Evolutionary conservation across 257 asterid species (phyloP), one percentile per base, ranked within the genome.

Genomic region (Penstemon davidsonii): DNA sequence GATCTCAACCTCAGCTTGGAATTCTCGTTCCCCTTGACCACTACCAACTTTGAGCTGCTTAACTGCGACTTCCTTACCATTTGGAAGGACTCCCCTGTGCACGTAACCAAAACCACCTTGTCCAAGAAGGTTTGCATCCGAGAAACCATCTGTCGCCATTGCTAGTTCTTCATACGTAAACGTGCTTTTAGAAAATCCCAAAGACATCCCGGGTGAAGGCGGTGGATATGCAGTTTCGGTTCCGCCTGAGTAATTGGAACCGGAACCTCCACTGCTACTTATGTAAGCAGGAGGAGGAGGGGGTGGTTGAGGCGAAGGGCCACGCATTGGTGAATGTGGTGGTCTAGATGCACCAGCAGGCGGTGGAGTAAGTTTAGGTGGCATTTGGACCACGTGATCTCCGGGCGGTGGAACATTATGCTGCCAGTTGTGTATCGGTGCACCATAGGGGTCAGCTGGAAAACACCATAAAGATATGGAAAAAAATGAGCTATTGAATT

Each of bases 71-170:
- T 88, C 97, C 76, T 83, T 93, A 11, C 96, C 96, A 19, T 80
- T 87, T 5, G 97, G 92, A 60, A 93, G 91, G 47, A 93, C 70
- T 43, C 99, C 99, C 73, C 77, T 81, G 36, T 93, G 97, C 63
- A 93, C 99, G 66, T 85, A 93, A 13, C 99, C 99, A 53, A 93
- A 93, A 54, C 97, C 99, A 50, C 99, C 99, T 80, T 93, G 99
- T 58, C 97, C 97, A 4, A 93, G 92, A 69, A 93, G 92, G 82
- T 88, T 93, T 11, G 95, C 96, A 10, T 84, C 74, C 0, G 99
- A 87, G 83, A 90, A 93, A 41, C 91, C 99, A 70, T 90, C 97
- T 0, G 99, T 93, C 46, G 96, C 99, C 91, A 78, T 78, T 8
- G 91, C 80, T 76, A 93, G 77, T 54, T 93, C 99, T 64, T 93